Conservation (phyloP, 805 yeast species). For the Novakomyces olei region DNA sequence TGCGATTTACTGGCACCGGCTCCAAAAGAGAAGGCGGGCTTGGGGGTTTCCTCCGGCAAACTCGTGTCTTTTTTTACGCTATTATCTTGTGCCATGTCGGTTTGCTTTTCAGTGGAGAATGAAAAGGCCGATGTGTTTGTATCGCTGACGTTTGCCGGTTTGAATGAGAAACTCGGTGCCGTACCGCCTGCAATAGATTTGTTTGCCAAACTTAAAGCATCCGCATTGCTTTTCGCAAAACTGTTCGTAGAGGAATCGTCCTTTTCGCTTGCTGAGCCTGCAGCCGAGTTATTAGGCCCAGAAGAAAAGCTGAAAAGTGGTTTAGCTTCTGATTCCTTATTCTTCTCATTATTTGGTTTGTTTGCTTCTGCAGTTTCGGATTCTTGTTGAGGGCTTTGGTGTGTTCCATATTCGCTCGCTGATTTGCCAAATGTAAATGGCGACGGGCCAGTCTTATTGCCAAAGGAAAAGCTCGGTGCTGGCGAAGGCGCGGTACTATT, state of each 20-base stretch:
- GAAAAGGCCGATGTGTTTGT: background rate
- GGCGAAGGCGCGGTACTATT: background rate
- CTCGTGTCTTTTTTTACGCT: too few species aligned
- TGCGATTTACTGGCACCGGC: background rate
- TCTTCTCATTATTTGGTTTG: background rate
- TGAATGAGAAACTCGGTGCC: too few species aligned
- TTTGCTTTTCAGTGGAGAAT: background rate
- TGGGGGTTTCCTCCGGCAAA: too few species aligned
- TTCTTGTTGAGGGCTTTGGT: background rate
- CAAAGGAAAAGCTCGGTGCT: background rate
- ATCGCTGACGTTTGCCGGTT: too few species aligned
- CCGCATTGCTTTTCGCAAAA: too few species aligned
- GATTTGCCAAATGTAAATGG: background rate
- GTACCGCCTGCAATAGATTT: too few species aligned
- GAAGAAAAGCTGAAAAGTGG: background rate
- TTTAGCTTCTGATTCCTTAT: background rate
- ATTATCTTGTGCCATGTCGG: too few species aligned
- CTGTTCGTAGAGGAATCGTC: too few species aligned
- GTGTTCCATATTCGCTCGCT: background rate
- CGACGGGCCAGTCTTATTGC: background rate
- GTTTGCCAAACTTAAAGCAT: too few species aligned
- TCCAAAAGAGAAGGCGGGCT: background rate
- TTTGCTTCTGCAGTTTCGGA: background rate
- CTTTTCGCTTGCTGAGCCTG: too few species aligned
- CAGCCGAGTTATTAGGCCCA: too few species aligned